Evolutionary conservation across 1,284 basidiomycete species (phyloP).

Genomic region (Stereum hirsutum): DNA sequence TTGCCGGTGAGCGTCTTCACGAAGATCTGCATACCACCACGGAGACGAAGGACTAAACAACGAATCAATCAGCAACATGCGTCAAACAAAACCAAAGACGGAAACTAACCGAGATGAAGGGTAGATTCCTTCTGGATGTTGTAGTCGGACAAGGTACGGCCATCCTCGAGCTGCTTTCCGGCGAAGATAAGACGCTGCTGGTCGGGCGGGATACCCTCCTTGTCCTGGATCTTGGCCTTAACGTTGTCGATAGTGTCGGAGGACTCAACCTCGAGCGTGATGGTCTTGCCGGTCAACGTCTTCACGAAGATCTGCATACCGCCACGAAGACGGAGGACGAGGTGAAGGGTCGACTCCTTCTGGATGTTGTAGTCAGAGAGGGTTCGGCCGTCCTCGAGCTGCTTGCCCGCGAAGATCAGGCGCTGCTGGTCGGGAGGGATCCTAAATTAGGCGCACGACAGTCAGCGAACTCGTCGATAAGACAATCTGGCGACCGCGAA

Average conservation of each 20-base stretch:
- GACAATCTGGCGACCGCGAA: not conserved
- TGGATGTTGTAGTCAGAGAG: constrained; percentile 81
- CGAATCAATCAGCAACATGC: not conserved
- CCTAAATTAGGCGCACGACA: constrained; percentile 24
- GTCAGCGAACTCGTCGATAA: not conserved
- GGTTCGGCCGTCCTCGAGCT: constrained; percentile 75
- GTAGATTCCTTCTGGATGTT: constrained; percentile 72
- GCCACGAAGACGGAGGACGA: constrained; percentile 80
- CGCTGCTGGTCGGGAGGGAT: constrained; percentile 97
- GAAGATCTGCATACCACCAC: constrained; percentile 71
- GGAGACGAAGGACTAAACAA: constrained; percentile 56
- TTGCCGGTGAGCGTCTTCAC: constrained; percentile 77
- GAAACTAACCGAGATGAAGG: constrained; percentile 41
- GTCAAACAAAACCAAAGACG: not conserved
- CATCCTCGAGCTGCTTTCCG: constrained; percentile 80
- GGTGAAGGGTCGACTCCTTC: constrained; percentile 77
- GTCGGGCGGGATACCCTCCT: constrained; percentile 76
- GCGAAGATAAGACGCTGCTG: constrained; percentile 81
- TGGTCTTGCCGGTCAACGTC: constrained; percentile 89
- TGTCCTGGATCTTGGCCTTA: constrained; percentile 84
- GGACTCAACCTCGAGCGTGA: constrained; percentile 96
- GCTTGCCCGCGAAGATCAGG: constrained; percentile 94
- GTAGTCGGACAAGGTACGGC: constrained; percentile 77
- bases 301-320: constrained; percentile 90
- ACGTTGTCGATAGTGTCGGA: constrained; percentile 98